Conservation (phyloP, 129 eudicot species). For the Arctium minus region DNA sequence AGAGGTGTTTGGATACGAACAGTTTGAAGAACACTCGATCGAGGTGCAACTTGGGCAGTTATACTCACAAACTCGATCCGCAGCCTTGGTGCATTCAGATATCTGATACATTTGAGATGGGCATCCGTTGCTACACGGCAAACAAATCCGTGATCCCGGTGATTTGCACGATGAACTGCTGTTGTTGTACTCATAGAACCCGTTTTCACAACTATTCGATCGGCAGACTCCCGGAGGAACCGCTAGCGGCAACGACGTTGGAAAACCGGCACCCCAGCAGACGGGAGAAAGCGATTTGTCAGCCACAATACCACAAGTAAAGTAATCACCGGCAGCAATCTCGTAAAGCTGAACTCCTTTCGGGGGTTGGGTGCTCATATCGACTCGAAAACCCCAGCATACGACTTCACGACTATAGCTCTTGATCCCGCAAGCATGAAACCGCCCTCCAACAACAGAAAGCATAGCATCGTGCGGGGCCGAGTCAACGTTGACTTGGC, state of each 20-base stretch:
- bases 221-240: slow-evolving; percentile 74
- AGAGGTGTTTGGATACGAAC: slow-evolving; percentile 31
- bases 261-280: slow-evolving; percentile 88
- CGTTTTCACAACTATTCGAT: slow-evolving; percentile 43
- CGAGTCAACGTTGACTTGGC: slow-evolving; percentile 56
- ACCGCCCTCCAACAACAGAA: slow-evolving; percentile 76
- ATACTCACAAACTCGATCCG: slow-evolving; percentile 64
- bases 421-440: slow-evolving; percentile 85
- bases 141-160: slow-evolving; percentile 56
- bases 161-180: slow-evolving; percentile 49
- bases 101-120: slow-evolving; percentile 63
- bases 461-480: slow-evolving; percentile 66
- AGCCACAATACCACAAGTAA: slow-evolving; percentile 78
- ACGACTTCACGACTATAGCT: slow-evolving; percentile 56
- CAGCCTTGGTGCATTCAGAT: slow-evolving; percentile 41
- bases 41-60: slow-evolving; percentile 76
- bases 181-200: slow-evolving; percentile 53
- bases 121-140: slow-evolving; percentile 70
- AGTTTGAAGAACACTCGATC: slow-evolving; percentile 46
- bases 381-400: slow-evolving; percentile 80
- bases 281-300: slow-evolving; percentile 56
- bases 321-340: slow-evolving; percentile 86
- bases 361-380: slow-evolving; percentile 69
- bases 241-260: slow-evolving; percentile 61
- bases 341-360: slow-evolving; percentile 60